Conservation (phyloP, 768 basidiomycete genomes). For the Mycena indigotica region DNA sequence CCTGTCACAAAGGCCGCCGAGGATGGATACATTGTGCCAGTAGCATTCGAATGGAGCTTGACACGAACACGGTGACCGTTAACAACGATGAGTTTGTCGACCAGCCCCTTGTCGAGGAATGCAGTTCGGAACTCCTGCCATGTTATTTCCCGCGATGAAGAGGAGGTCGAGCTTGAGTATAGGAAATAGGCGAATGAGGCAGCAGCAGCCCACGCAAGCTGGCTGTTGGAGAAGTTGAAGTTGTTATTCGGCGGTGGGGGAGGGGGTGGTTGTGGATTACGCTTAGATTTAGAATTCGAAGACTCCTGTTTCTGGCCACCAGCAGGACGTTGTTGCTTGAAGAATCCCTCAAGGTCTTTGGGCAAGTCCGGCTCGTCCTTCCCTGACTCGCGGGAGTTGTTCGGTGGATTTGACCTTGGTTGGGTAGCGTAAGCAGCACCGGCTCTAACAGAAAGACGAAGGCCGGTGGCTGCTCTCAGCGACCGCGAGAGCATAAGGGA, state of each 20-base stretch:
- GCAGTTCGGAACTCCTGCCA: conserved; percentile 99
- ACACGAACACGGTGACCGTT: conserved; percentile 91
- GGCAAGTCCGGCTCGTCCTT: conserved; percentile 52
- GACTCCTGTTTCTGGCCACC: conserved; percentile 39
- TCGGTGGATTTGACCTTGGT: conserved; percentile 30
- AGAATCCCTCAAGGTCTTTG: conserved; percentile 77
- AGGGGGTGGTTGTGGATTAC: conserved; percentile 39
- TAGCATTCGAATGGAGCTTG: conserved; percentile 89
- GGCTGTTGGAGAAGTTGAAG: conserved; percentile 58
- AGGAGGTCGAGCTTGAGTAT: conserved; percentile 57
- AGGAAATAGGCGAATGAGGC: conserved; percentile 66
- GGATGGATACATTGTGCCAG: conserved; percentile 71
- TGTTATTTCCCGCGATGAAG: conserved; percentile 85
- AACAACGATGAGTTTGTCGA: conserved; percentile 90
- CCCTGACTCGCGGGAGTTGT: conserved; percentile 32
- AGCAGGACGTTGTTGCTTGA: conserved; percentile 57
- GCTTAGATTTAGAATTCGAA: conserved; percentile 28
- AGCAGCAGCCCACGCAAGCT: conserved; percentile 51
- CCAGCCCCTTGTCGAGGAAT: conserved; percentile 94
- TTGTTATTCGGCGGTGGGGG: conserved; percentile 55
- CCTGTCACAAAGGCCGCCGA: conserved; percentile 49
- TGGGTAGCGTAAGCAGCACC: conserved; percentile 52
- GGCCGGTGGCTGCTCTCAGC: conserved; percentile 52
- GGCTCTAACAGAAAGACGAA: conserved; percentile 37
- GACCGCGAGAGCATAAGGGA: conserved; percentile 65